Evolutionary conservation across 352 stramenopile genomes (phyloP), one percentile per base, ranked within the genome.

Genomic region (Globisporangium cylindrosporum): DNA sequence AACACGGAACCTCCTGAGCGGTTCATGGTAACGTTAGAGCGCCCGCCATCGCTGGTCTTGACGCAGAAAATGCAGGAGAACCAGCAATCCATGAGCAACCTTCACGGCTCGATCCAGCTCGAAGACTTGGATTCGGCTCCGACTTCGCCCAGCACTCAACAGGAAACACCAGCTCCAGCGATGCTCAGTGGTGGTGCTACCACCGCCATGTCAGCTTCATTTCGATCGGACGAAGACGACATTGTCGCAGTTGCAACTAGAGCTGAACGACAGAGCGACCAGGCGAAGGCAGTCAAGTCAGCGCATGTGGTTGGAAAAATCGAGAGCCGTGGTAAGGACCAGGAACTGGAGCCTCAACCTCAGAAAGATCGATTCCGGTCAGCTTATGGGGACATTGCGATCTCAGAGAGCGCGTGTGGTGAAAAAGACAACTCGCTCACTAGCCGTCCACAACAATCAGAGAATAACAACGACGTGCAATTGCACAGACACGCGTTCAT

Each of bases 101-200:
- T 18, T 4, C 36, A 34, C 25, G 59, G 69, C 5, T 53, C 59
- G 24, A 78, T 81, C 43, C 25, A 54, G 25, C 54, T 82, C 3
- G 75, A 78, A 57, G 68, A 82, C 38, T 6, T 79, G 25, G 67
- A 79, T 22, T 78, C 70, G 0, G 14, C 34, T 3, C 64, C 58
- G 1, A 71, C 14, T 14, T 75, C 74, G 48, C 69, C 74, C 18
- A 38, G 14, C 22, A 2, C 14, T 55, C 49, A 25, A 4, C 32
- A 53, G 32, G 25, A 20, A 43, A 3, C 27, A 54, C 8, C 25
- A 38, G 48, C 46, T 4, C 15, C 7, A 22, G 25, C 14, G 3
- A 10, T 29, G 20, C 32, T 10, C 32, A 12, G 32, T 36, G 32
- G 32, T 36, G 32, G 32, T 36, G 32, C 32, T 7, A 5, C 32